Evolutionary conservation across 2,329 filamentous ascomycete species (phyloP).

Genomic region (Colletotrichum orchidophilum): DNA sequence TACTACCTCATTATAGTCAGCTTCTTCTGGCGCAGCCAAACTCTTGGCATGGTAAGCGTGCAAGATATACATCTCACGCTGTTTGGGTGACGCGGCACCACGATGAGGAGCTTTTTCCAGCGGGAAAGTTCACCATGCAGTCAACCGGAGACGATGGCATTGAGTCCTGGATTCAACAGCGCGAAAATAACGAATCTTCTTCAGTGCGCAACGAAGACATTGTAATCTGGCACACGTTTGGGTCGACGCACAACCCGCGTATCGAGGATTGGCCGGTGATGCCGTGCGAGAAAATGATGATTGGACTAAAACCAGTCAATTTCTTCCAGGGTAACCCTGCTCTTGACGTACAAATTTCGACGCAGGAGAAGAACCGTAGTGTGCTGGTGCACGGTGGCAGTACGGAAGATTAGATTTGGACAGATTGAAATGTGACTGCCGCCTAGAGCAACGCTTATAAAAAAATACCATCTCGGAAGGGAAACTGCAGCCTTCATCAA

Average conservation of each 20-base stretch:
- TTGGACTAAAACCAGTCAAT: conserved; percentile 62
- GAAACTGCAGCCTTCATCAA: not conserved
- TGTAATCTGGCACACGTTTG: conserved; percentile 66
- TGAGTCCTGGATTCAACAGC: conserved; percentile 49
- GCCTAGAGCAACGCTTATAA: too few relatives aligned
- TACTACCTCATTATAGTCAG: conserved; percentile 57
- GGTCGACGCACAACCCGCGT: conserved; percentile 72
- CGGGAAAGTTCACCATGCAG: conserved; percentile 56
- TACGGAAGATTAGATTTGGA: not conserved
- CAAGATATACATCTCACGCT: conserved; percentile 54
- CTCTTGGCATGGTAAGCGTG: conserved; percentile 50
- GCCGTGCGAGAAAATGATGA: conserved; percentile 66
- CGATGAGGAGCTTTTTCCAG: conserved; percentile 54
- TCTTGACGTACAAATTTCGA: conserved; percentile 57
- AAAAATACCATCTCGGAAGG: not conserved
- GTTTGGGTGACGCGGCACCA: conserved; percentile 56
- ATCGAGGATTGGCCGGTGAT: conserved; percentile 76
- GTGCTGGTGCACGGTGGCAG: conserved; percentile 36
- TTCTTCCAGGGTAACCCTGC: conserved; percentile 62
- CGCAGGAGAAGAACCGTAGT: conserved; percentile 46
- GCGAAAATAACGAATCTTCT: conserved; percentile 47
- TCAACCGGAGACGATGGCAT: conserved; percentile 54
- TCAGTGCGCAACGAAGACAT: conserved; percentile 59
- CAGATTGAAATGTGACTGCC: not conserved
- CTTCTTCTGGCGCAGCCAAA: conserved; percentile 50